phyloP scores from a whole-genome alignment of 2,329 filamentous ascomycete genomes.

The Aschersonia sp. region DNA sequence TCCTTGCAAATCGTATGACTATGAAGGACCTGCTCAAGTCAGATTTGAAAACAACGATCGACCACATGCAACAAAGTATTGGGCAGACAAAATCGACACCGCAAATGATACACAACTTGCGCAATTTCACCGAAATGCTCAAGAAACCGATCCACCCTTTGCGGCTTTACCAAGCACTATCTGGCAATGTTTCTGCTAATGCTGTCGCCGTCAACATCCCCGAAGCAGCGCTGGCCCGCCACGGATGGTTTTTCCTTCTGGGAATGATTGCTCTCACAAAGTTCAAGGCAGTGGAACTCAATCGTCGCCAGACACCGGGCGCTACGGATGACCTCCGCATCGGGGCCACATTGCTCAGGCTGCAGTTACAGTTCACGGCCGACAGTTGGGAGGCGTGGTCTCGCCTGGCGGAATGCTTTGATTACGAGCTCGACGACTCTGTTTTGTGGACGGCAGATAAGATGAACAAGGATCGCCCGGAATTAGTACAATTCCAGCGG shows the following conservation, averaged over 20 bases:
- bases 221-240: constrained; percentile 58
- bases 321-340: constrained; percentile 75
- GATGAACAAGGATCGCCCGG: constrained; percentile 67
- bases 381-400: constrained; percentile 88
- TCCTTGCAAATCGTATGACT: constrained; percentile 66
- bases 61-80: constrained; percentile 81
- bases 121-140: constrained; percentile 67
- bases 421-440: constrained; percentile 75
- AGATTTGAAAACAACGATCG: constrained; percentile 77
- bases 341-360: constrained; percentile 62
- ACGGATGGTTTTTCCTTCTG: constrained; percentile 85
- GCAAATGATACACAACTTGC: constrained; percentile 74
- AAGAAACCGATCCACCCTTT: constrained; percentile 74
- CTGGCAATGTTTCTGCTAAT: constrained; percentile 61
- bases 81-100: constrained; percentile 64
- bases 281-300: constrained; percentile 56
- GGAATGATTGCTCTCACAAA: constrained; percentile 81
- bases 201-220: constrained; percentile 52
- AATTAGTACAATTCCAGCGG: constrained; percentile 62
- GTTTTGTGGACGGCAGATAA: constrained; percentile 85
- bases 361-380: constrained; percentile 69
- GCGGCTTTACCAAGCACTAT: constrained; percentile 64
- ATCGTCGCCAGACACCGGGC: constrained; percentile 60
- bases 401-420: constrained; percentile 71
- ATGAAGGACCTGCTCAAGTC: constrained; percentile 88